Base-by-base conservation (phyloP, 345 rosid species). In the Camelina laxa region DNA sequence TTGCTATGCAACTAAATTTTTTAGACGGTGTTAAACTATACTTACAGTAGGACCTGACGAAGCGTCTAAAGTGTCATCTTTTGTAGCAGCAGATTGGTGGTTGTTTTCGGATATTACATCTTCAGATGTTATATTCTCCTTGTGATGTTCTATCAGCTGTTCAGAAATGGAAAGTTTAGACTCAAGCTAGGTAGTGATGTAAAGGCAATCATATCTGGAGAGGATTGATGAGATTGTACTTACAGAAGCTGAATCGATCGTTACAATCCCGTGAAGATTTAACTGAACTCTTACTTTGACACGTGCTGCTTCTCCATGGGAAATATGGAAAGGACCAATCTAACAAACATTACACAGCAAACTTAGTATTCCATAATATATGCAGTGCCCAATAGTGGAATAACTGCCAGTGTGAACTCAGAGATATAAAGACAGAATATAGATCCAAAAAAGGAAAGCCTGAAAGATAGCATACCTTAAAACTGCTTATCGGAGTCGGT, bases 201-300 rank as follows among this genome's bases (percentile, higher is more conserved):
- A 22, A 63, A 35, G 21, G 31, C 49, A 19, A 70, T 3, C n/a
- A 36, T 38, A 70, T 64, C 65, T 60, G 47, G 31, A 75, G 22
- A 63, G 8, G 36, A 54, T 27, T n/a, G 65, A 59, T 56, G 36
- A 53, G 35, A 48, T 49, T 50, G 59, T 59, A 79, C 84, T 79
- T 79, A 91, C 96, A 75, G 58, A 72, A 65, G 90, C 93, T 53
- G 93, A 85, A 64, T 79, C 86, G 24, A 87, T 74, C 30, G 69
- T 77, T 64, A 88, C 81, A 72, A 91, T 79, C 47, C 96, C 96
- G 66, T 91, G 89, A 66, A 91, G 89, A 72, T 88, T 83, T 78
- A 91, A 80, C 49, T 77, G 81, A 76, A 87, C 81, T 80, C 81
- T 84, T 60, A 91, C 84, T 84, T 87, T 91, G 69, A 91, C 85